Evolutionary conservation across 1,284 basidiomycete genomes (phyloP), one percentile per base, ranked within the genome.

Genomic region (Rugosomyces carneus): DNA sequence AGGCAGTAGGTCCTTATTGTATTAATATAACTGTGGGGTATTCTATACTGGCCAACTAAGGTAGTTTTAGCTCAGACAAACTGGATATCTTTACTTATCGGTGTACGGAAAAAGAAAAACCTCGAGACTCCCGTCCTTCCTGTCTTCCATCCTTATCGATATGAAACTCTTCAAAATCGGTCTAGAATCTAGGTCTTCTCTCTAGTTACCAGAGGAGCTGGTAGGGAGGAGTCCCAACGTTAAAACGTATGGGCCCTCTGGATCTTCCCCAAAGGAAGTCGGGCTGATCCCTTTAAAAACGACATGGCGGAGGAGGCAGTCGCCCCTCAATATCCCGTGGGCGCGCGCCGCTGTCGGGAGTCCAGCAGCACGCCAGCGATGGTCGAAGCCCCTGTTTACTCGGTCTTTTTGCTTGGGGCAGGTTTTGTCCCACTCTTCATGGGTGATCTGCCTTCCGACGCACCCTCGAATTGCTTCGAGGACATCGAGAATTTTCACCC

Each of bases 231-330:
- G 24, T 26, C 62, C 61, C 37, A 78, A 58, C 41, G 73, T 72
- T 57, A 79, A 49, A 39, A 78, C 67, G 53, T 68, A 74, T 3
- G 64, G 64, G 36, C 61, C 58, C n/a, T n/a, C n/a, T n/a, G n/a
- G n/a, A 3, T 63, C 63, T 20, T 53, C 57, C 18, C 63, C 62
- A 37, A 62, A 52, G 34, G 65, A 65, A 7, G 64, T 56, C 13
- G 73, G 66, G n/a, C n/a, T n/a, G 23, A 80, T 57, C 10, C 78
- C 78, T 13, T 65, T 73, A 42, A 78, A 79, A 20, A 61, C 47
- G 2, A 68, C 71, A 44, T 74, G 73, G 40, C 63, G 59, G 16
- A 73, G 62, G 19, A 79, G 53, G 53, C 67, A 75, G 42, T 79
- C 76, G 11, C 69, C 57, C 36, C 77, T 64, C 53, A 69, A 58